Evolutionary conservation across 345 rosid genomes (phyloP), one percentile per base, ranked within the genome.

Genomic region (Cardamine chenopodiifolia): DNA sequence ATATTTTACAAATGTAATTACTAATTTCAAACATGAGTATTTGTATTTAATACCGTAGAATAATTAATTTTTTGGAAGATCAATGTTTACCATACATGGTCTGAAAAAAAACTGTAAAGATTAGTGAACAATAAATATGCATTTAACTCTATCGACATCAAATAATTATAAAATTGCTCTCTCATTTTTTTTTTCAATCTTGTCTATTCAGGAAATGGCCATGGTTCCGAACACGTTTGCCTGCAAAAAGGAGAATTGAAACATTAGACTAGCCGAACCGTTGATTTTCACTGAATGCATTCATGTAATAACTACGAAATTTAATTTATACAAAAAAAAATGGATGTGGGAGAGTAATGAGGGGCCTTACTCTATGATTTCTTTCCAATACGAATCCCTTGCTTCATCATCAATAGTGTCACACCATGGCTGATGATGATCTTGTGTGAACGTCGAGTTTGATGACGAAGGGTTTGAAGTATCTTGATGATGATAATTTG

Each of bases 301-400:
- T n/a, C 64, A 66, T 34, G 34, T 22, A 53, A n/a, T 11, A 40
- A 52, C 42, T 37, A 62, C 2, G 2, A 20, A 4, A 48, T 35
- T 57, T 13, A 52, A 19, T 66, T 19, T 34, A 57, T 26, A 4
- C 17, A n/a, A 17, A 35, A 34, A 28, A 3, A 17, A 6, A n/a
- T 68, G 26, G 13, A 14, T 26, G 37, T 10, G 23, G 22, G 7
- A 29, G 14, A 22, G 20, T 52, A 9, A 4, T 40, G 28, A 68
- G 7, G 20, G 13, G 35, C 58, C 85, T 82, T 85, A 88, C 93
- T 86, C 86, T 44, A 86, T 76, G 44, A 86, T 79, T 1, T 85
- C 85, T 78, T 61, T 85, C 93, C 93, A 88, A 74, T 82, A 85
- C 50, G 79, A 79, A 18, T 83, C 86, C 72, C 66, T 77, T 53